phyloP scores from a whole-genome alignment of 2,329 filamentous ascomycete genomes.

The Ploettnerulaceae sp. region DNA sequence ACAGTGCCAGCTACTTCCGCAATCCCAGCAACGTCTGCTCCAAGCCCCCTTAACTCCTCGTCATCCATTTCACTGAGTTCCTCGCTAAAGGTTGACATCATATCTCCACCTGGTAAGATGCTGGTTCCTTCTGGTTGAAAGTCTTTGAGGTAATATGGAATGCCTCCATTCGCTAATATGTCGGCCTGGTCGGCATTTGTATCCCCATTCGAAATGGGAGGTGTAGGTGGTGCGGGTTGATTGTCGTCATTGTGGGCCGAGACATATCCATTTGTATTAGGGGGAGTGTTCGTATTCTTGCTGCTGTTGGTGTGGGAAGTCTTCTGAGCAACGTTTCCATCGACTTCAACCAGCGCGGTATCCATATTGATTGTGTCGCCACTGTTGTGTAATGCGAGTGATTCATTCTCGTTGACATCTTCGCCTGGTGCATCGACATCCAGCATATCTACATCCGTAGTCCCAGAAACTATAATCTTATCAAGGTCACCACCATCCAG shows the following conservation, averaged over 20 bases:
- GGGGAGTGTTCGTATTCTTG: slow-evolving; percentile 40
- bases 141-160: slow-evolving; percentile 81
- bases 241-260: slow-evolving; percentile 17
- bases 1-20: slow-evolving; percentile 11
- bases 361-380: slow-evolving; percentile 17
- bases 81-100: slow-evolving; percentile 70
- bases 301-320: slow-evolving; percentile 30
- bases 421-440: slow-evolving; percentile 33
- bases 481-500: slow-evolving; percentile 13
- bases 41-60: slow-evolving; percentile 72
- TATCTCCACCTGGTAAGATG: slow-evolving; percentile 67
- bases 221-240: slow-evolving; percentile 51
- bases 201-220: slow-evolving; percentile 60
- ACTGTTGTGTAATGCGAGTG: slow-evolving; percentile 13
- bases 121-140: slow-evolving; percentile 80
- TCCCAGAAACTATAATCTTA: slow-evolving; percentile 20
- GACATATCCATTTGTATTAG: slow-evolving; percentile 44
- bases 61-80: slow-evolving; percentile 90
- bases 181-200: slow-evolving; percentile 21
- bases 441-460: slow-evolving; percentile 36
- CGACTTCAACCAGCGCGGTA: slow-evolving; percentile 19
- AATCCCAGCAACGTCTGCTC: slow-evolving; percentile 32
- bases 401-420: slow-evolving; percentile 15
- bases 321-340: slow-evolving; percentile 17
- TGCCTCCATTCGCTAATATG: slow-evolving; percentile 63